phyloP scores from a whole-genome alignment of 176 grass and related monocot genomes.

The Raddia distichophylla region DNA sequence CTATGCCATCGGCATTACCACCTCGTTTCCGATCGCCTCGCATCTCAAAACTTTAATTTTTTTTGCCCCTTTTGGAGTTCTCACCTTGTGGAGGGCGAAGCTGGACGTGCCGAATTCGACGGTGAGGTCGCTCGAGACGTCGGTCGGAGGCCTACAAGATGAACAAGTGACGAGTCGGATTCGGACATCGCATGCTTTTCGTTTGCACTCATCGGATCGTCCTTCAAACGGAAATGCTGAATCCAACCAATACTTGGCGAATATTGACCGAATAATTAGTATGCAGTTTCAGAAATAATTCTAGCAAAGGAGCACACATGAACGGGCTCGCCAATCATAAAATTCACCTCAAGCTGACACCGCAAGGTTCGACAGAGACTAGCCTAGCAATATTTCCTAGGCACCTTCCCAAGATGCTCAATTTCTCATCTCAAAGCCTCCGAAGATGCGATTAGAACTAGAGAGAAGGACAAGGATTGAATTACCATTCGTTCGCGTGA shows the following conservation, averaged over 20 bases:
- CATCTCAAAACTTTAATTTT: not conserved
- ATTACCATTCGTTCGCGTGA: slow-evolving; percentile 83
- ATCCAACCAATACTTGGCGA: not conserved
- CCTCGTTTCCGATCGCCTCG: not conserved
- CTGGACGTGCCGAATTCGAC: slow-evolving; percentile 86
- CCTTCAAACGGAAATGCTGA: not conserved
- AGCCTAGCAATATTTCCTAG: not conserved
- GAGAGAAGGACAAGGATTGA: not conserved
- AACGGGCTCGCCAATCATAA: not conserved
- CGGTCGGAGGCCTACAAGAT: slow-evolving; percentile 78
- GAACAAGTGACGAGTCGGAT: not conserved
- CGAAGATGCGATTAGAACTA: not conserved
- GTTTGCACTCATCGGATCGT: not conserved
- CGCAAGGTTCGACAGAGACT: not conserved
- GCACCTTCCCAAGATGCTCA: not conserved
- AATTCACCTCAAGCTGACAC: not conserved
- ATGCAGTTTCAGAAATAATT: too few relatives aligned
- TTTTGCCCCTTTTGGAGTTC: not conserved
- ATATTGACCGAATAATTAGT: not conserved
- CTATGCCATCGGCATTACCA: slow-evolving; percentile 59
- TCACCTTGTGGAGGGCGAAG: slow-evolving; percentile 99
- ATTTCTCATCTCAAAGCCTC: not conserved
- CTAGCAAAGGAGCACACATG: too few relatives aligned
- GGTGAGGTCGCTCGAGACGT: slow-evolving; percentile 94
- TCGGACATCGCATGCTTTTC: not conserved